Evolutionary conservation across 441 rosid species (phyloP).

Genomic region (Iberis amara): DNA sequence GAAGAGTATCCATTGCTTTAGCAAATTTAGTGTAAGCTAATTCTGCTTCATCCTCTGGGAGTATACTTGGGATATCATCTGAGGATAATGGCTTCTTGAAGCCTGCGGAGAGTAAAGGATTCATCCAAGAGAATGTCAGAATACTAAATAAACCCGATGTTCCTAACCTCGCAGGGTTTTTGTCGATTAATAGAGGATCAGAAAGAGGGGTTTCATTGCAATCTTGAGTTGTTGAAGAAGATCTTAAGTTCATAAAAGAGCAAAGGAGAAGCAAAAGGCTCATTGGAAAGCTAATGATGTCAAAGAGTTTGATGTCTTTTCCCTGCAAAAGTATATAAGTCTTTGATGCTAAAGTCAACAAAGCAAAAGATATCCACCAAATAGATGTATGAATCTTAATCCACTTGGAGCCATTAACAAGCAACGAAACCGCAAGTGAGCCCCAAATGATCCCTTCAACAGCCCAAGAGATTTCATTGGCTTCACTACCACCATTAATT

Average conservation of each 20-base stretch:
- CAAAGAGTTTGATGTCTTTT: conserved; percentile 33
- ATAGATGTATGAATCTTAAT: conserved; percentile 30
- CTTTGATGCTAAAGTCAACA: conserved; percentile 44
- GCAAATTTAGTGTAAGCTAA: conserved; percentile 55
- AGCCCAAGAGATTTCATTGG: conserved; percentile 30
- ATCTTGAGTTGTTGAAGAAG: conserved; percentile 21
- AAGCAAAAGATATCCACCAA: conserved; percentile 67
- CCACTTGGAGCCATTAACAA: conserved; percentile 42
- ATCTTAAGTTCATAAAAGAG: conserved; percentile 39
- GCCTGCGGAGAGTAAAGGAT: conserved; percentile 60
- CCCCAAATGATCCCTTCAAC: conserved; percentile 57
- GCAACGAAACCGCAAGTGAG: conserved; percentile 51
- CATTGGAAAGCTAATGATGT: conserved; percentile 41
- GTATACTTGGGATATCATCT: conserved; percentile 61
- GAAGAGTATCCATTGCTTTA: conserved; percentile 46
- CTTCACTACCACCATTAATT: conserved; percentile 11
- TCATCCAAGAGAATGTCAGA: conserved; percentile 73
- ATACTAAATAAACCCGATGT: conserved; percentile 47
- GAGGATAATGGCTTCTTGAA: conserved; percentile 50
- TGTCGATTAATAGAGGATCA: conserved; percentile 42
- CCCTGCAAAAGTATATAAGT: conserved; percentile 34
- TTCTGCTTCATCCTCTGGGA: conserved; percentile 59
- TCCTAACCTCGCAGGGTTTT: conserved; percentile 32
- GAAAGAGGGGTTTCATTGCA: conserved; percentile 30
- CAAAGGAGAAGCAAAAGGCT: conserved; percentile 49